phyloP scores from a whole-genome alignment of 345 rosid genomes.

The Populus nigra region DNA sequence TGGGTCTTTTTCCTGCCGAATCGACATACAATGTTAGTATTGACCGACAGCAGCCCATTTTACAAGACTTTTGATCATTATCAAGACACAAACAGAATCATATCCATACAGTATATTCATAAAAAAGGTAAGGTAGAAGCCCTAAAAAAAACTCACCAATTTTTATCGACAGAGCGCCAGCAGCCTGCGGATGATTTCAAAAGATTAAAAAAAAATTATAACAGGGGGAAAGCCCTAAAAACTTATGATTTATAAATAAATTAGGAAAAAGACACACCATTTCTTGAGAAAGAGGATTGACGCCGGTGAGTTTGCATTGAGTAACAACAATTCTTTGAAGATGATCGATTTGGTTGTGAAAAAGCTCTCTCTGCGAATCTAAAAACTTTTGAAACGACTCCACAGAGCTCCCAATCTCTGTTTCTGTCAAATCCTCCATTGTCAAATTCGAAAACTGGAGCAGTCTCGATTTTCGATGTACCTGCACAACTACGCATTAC shows the following conservation, averaged over 20 bases:
- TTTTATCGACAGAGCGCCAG: constrained; percentile 88
- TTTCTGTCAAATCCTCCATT: constrained; percentile 29
- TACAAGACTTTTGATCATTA: neutral
- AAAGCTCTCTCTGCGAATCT: constrained; percentile 66
- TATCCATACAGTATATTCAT: neutral
- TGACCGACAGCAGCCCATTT: neutral
- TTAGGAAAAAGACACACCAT: constrained; percentile 53
- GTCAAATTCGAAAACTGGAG: constrained; percentile 8
- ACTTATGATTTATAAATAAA: neutral
- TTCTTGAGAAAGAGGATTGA: constrained; percentile 96
- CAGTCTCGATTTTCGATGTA: neutral
- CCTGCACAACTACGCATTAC: constrained; percentile 26
- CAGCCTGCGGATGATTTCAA: constrained; percentile 60
- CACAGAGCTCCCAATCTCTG: constrained; percentile 58
- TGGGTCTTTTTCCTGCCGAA: constrained; percentile 86
- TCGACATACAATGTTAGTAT: constrained; percentile 2
- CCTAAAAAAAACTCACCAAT: constrained; percentile 65
- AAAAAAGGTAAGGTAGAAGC: neutral
- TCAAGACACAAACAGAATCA: neutral
- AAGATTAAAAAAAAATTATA: constrained; percentile 4
- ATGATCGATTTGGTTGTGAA: constrained; percentile 85
- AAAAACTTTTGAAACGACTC: constrained; percentile 61
- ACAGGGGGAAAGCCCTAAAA: neutral
- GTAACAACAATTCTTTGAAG: constrained; percentile 68
- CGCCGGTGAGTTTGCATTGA: constrained; percentile 96